A percentile compares a stretch with the other conserved stretches of the same genome.
Evolutionary conservation across 106 monocot genomes (phyloP).

Genomic region (Acorus calamus): DNA sequence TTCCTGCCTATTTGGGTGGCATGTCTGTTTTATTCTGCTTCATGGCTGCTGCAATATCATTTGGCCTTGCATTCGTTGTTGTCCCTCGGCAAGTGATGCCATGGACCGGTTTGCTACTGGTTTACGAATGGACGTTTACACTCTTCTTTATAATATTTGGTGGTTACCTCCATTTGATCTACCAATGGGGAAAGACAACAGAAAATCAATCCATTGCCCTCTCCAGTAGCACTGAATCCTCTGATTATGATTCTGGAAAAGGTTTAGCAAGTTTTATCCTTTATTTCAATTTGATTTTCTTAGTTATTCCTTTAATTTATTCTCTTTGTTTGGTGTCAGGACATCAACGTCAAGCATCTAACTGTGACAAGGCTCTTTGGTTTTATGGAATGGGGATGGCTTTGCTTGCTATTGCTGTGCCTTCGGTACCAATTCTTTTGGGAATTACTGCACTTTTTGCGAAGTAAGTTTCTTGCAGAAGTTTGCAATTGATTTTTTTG

Average conservation of each 20-base stretch:
- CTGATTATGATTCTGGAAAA: conserved; percentile 58
- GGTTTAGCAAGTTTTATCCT: conserved; percentile 32
- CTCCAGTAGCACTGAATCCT: conserved; percentile 21
- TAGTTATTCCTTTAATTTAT: not conserved
- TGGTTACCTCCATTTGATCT: conserved; percentile 45
- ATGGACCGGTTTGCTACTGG: conserved; percentile 81
- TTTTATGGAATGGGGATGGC: conserved; percentile 73
- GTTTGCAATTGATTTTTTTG: not conserved
- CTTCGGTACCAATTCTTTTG: conserved; percentile 55
- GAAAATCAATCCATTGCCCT: conserved; percentile 25
- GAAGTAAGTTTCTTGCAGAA: conserved; percentile 33
- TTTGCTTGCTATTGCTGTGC: conserved; percentile 48
- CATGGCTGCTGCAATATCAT: conserved; percentile 37
- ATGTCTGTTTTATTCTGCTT: conserved; percentile 57
- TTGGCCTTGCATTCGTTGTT: conserved; percentile 53
- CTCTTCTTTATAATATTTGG: conserved; percentile 52
- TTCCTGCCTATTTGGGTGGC: conserved; percentile 64
- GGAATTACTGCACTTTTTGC: conserved; percentile 88
- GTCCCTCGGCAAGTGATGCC: conserved; percentile 75
- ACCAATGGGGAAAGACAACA: conserved; percentile 59
- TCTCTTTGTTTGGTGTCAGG: conserved; percentile 29
- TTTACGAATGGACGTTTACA: conserved; percentile 82
- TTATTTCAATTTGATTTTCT: not conserved
- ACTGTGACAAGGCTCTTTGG: conserved; percentile 34
- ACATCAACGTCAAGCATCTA: conserved; percentile 40